A percentile compares a stretch with the other conserved stretches of the same genome.
These are phyloP conservation scores for Gossypium mustelinum DNA, from an alignment of 345 rosid genomes.

Conservation along the genomic window DNA sequence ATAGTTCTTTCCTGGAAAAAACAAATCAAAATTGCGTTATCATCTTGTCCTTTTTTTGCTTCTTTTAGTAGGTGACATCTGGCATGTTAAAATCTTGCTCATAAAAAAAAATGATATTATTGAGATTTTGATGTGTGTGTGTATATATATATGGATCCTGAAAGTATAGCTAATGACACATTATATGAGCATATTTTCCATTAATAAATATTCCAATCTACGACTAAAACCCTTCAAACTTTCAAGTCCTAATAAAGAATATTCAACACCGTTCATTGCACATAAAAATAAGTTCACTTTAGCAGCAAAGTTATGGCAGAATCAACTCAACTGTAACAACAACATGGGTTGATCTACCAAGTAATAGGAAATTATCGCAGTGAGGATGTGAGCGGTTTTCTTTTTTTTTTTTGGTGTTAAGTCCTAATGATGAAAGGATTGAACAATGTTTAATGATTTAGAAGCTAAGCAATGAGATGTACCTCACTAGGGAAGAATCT, in stretches of 20 bases:
- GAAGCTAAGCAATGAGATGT: constrained; percentile 13
- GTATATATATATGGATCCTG: not conserved
- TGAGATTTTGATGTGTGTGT: not conserved
- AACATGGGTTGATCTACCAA: not conserved
- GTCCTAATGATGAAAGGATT: not conserved
- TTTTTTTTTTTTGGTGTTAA: too few relatives aligned
- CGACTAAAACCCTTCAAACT: not conserved
- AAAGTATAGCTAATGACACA: not conserved
- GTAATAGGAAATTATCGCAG: not conserved
- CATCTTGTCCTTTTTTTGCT: not conserved
- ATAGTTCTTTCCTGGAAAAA: constrained; percentile 53
- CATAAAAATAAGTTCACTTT: not conserved
- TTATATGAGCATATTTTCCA: not conserved
- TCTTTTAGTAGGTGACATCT: not conserved
- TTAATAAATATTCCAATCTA: not conserved
- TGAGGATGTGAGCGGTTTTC: too few relatives aligned
- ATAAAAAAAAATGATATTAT: not conserved
- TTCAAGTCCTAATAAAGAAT: not conserved
- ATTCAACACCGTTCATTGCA: not conserved
- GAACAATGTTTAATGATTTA: not conserved
- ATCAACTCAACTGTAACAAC: not conserved
- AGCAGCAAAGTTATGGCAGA: not conserved
- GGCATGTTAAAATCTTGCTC: not conserved
- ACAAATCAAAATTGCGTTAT: not conserved
- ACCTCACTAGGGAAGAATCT: constrained; percentile 56